Percentiles rank a stretch among this genome's conserved stretches.
phyloP scores from a whole-genome alignment of 169 alveolate species.

The Haemoproteus tartakovskyi region DNA sequence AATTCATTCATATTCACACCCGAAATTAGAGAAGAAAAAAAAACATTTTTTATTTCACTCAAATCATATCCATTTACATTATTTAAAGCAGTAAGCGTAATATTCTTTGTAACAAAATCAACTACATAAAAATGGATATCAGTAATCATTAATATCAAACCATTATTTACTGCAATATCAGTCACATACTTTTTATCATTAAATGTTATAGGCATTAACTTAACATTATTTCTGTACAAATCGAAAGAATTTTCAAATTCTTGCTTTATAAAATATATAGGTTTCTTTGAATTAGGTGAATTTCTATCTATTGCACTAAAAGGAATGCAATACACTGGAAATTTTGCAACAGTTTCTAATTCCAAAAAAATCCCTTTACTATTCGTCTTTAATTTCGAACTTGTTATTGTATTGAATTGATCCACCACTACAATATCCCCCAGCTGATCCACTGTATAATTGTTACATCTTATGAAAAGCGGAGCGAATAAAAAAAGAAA shows the following conservation, averaged over 20 bases:
- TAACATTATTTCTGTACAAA: conserved; percentile 47
- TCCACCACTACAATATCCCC: conserved; percentile 6
- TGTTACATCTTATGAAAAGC: no score
- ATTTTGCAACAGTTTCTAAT: conserved; percentile 2
- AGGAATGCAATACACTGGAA: conserved; percentile 51
- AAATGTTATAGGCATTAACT: conserved; percentile 10
- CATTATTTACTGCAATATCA: conserved; percentile 47
- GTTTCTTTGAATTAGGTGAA: background rate
- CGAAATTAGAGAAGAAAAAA: conserved; percentile 11
- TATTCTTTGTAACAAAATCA: conserved; percentile 11
- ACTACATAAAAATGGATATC: conserved; percentile 25
- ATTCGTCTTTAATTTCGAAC: background rate
- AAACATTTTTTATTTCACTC: conserved; percentile 6
- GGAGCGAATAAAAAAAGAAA: no score
- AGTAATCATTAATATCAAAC: conserved; percentile 1
- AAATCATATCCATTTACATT: background rate
- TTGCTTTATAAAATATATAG: conserved; percentile 32
- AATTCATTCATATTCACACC: conserved; percentile 20
- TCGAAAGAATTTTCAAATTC: conserved; percentile 14
- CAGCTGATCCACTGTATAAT: no score
- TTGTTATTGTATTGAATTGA: conserved; percentile 7
- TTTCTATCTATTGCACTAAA: conserved; percentile 23
- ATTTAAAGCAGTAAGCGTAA: background rate
- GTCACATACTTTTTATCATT: conserved; percentile 13
- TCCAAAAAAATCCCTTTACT: conserved; percentile 5